Base-by-base conservation (phyloP, 768 basidiomycete genomes). In the Leccinum subtestaceum region DNA sequence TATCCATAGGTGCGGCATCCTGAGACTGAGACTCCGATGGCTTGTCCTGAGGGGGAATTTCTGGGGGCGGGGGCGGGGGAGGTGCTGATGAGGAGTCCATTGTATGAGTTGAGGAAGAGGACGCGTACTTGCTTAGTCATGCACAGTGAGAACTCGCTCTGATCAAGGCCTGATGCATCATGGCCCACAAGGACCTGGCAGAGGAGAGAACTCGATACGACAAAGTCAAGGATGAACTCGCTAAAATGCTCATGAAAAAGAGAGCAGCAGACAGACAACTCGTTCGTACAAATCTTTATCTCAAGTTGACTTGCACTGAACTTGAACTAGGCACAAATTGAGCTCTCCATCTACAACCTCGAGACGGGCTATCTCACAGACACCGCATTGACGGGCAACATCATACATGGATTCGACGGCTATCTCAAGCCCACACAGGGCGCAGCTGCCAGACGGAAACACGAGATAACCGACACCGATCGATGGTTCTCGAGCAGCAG, bases 401-500 rank as follows among this genome's bases (percentile, higher is more conserved):
- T 94, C 55, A 88, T 94, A 38, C 88, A 88, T 65, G 92, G 92
- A 4, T 93, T 93, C 63, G 92, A 93, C 56, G 85, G 87, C 45
- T 94, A 93, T 69, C 82, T 93, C 58, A 94, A 93, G 73, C 88
- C 86, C 59, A 81, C 81, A 1, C 78, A 81, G 9, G 84, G 81
- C 7, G 72, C 72, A 19, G 72, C 72, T 4, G 72, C 71, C 9
- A 78, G 90, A 65, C 81, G 87, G 68, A 87, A 86, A 67, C 84
- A 87, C 63, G 91, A 93, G 63, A 81, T 91, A 58, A 83, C 81
- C 60, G 92, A 93, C 57, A 76, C 81, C 12, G 92, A 94, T 67
- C 81, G 92, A 50, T 76, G 93, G 61, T 94, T 94, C 73, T 91
- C 91, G 2, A 87, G 80, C 59, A 93, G 91, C 74, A 93, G 91